Percentiles rank a stretch among this genome's conserved stretches.
These are phyloP conservation scores for Aspergillus hortae DNA, from an alignment of 2,329 filamentous ascomycete genomes.

Conservation along the genomic window DNA sequence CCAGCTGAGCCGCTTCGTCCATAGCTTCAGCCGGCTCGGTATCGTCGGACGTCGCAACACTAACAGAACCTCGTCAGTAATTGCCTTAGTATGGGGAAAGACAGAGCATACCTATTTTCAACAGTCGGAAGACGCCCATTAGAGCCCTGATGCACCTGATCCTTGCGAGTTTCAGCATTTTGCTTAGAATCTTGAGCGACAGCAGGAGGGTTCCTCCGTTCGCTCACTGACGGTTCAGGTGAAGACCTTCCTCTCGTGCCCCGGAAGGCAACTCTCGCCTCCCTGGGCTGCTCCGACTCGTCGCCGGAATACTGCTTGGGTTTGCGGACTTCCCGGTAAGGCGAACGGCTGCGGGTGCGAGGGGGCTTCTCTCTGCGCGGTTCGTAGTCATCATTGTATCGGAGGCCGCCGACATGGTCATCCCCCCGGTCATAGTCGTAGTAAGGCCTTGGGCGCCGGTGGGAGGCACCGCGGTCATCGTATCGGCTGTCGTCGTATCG, in stretches of 20 bases:
- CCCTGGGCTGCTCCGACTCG: conserved; percentile 27
- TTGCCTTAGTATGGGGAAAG: too few relatives aligned
- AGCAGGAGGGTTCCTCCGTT: conserved; percentile 59
- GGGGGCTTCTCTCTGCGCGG: conserved; percentile 52
- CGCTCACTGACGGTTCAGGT: conserved; percentile 61
- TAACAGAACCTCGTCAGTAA: conserved; percentile 13
- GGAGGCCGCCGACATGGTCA: conserved; percentile 35
- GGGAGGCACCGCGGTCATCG: conserved; percentile 34
- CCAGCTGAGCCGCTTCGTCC: conserved; percentile 79
- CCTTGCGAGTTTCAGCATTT: conserved; percentile 67
- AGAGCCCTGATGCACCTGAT: conserved; percentile 53
- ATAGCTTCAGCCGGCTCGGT: conserved; percentile 55
- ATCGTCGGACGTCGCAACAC: conserved; percentile 14
- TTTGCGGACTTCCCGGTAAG: conserved; percentile 38
- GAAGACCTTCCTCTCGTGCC: conserved; percentile 47
- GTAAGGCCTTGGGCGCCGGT: conserved; percentile 40
- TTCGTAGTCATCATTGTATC: conserved; percentile 50
- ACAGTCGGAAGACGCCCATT: conserved; percentile 29
- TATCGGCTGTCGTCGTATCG: conserved; percentile 37
- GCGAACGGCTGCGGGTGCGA: conserved; percentile 54
- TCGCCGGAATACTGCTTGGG: conserved; percentile 37
- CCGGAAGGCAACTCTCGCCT: conserved; percentile 23
- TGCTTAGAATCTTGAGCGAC: conserved; percentile 57
- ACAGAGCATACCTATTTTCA: conserved; percentile 32
- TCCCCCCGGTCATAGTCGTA: conserved; percentile 52